A percentile compares a stretch with the other conserved stretches of the same genome.
Evolutionary conservation across 371 early-diverging fungal species (phyloP).

Genomic region (Lichtheimia hyalospora): DNA sequence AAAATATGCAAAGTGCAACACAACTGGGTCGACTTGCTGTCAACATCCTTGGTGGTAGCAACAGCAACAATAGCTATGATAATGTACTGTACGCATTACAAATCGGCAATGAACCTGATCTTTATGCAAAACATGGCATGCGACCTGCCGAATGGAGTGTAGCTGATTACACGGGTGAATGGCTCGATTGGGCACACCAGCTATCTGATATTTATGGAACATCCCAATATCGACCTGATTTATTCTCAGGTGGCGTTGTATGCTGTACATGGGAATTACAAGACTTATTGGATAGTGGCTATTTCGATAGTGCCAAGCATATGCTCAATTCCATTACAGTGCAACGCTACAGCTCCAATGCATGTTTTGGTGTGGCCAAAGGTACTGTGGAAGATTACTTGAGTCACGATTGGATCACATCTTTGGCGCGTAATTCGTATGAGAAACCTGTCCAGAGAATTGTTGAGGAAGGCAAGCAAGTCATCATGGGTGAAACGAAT

Average conservation of each 20-base stretch:
- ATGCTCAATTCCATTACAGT: constrained; percentile 14
- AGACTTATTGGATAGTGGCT: constrained; percentile 9
- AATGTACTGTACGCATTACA: constrained; percentile 10
- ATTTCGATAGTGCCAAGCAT: constrained; percentile 2
- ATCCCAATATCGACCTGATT: background rate
- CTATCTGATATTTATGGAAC: constrained; percentile 1
- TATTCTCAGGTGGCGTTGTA: constrained; percentile 14
- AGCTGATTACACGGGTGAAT: constrained; percentile 9
- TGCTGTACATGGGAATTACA: constrained; percentile 14
- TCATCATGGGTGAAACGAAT: constrained; percentile 20
- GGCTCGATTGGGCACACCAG: constrained; percentile 11
- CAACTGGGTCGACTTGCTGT: constrained; percentile 4
- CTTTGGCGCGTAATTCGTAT: constrained; percentile 2
- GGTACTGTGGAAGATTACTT: constrained; percentile 8
- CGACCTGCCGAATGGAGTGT: constrained; percentile 9
- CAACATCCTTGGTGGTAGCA: constrained; percentile 5
- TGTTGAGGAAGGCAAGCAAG: background rate
- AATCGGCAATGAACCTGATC: constrained; percentile 18
- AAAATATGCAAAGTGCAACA: constrained; percentile 8
- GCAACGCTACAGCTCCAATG: constrained; percentile 15
- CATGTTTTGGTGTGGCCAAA: constrained; percentile 16
- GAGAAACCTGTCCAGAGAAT: background rate
- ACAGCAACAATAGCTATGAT: no score
- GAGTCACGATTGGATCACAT: constrained; percentile 14
- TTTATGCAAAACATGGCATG: constrained; percentile 15